Conservation (phyloP, 1,139 yeast genomes). For the Saccharomyces hybrid region DNA sequence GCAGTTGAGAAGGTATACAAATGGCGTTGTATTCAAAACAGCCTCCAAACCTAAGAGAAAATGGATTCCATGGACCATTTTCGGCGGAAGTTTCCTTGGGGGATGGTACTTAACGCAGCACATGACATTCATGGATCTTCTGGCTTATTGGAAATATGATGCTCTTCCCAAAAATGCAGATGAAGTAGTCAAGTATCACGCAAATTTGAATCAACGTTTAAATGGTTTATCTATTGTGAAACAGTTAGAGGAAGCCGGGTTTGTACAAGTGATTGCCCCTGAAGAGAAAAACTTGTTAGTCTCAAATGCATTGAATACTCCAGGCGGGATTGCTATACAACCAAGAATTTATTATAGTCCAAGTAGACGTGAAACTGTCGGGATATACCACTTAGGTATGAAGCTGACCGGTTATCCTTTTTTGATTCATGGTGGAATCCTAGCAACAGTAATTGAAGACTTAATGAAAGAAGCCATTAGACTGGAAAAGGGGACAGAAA, state of each 20-base stretch:
- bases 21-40: neutral
- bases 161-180: constrained; percentile 23
- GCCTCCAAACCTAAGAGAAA: constrained; percentile 7
- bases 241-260: constrained; percentile 33
- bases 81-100: constrained; percentile 24
- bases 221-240: constrained; percentile 41
- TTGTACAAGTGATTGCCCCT: constrained; percentile 26
- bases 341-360: constrained; percentile 64
- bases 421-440: constrained; percentile 81
- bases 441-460: constrained; percentile 78
- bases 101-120: constrained; percentile 30
- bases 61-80: constrained; percentile 24
- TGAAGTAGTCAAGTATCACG: constrained; percentile 29
- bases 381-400: constrained; percentile 71
- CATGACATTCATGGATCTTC: constrained; percentile 29
- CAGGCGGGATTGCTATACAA: constrained; percentile 72
- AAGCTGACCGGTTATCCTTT: constrained; percentile 81
- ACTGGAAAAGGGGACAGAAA: constrained; percentile 23
- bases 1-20: neutral
- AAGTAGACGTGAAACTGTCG: constrained; percentile 49
- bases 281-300: constrained; percentile 30
- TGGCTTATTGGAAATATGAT: constrained; percentile 30
- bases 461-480: constrained; percentile 39
- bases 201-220: constrained; percentile 40
- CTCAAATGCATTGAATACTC: constrained; percentile 39